These are phyloP conservation scores for Fusarium nygamai DNA, from an alignment of 2,329 filamentous ascomycete genomes.

Conservation along the genomic window DNA sequence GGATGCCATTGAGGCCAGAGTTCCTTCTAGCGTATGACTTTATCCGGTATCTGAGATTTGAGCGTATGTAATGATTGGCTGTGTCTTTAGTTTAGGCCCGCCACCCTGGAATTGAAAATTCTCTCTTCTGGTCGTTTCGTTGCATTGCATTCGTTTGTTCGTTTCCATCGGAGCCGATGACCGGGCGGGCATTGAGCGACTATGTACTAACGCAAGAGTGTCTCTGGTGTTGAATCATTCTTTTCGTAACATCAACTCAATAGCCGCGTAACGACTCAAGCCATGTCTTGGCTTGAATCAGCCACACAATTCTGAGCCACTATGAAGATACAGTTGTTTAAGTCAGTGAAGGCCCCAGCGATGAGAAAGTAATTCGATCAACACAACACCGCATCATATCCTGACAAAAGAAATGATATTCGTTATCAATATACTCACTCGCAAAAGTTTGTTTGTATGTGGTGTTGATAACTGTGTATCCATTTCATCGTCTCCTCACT, in stretches of 20 bases:
- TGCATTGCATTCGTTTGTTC: constrained; percentile 15
- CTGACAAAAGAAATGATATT: not conserved
- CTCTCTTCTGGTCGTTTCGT: constrained; percentile 12
- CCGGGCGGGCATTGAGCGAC: constrained; percentile 27
- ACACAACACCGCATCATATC: not conserved
- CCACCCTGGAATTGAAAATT: constrained; percentile 40
- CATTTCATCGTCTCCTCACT: not conserved
- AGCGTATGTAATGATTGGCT: constrained; percentile 33
- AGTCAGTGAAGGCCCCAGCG: not conserved
- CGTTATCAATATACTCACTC: not conserved
- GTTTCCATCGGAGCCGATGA: constrained; percentile 38
- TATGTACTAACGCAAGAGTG: not conserved
- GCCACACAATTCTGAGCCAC: constrained; percentile 1
- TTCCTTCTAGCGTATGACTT: constrained; percentile 33
- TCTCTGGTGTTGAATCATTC: constrained; percentile 1
- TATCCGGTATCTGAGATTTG: constrained; percentile 23
- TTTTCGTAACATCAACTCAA: constrained; percentile 37
- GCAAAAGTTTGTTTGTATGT: not conserved
- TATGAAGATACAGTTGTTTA: not conserved
- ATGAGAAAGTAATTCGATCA: not conserved
- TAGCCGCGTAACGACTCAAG: constrained; percentile 22
- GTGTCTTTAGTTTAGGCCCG: constrained; percentile 9
- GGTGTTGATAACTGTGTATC: not conserved
- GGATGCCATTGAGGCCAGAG: constrained; percentile 9
- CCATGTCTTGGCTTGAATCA: not conserved